These are phyloP conservation scores for Byssoonygena ceratinophila DNA, from an alignment of 2,329 filamentous ascomycete species.

Conservation along the genomic window DNA sequence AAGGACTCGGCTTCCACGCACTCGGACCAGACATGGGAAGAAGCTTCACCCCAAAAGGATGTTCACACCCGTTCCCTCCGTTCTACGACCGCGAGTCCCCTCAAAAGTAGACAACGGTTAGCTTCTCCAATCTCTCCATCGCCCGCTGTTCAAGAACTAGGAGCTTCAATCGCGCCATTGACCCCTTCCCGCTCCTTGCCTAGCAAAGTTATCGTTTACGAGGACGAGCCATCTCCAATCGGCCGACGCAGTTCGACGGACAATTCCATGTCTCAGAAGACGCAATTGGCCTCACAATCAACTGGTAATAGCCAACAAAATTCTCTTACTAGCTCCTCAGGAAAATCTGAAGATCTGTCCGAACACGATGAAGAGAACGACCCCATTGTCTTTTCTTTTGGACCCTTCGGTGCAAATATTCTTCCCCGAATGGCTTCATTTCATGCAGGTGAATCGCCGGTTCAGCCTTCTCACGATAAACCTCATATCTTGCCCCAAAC, in stretches of 20 bases:
- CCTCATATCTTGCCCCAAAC: conserved; percentile 24
- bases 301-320: conserved; percentile 23
- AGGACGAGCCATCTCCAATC: conserved; percentile 51
- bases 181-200: conserved; percentile 36
- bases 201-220: conserved; percentile 53
- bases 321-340: conserved; percentile 27
- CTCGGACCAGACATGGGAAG: conserved; percentile 63
- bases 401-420: conserved; percentile 76
- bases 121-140: conserved; percentile 68
- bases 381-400: conserved; percentile 82
- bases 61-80: conserved; percentile 20
- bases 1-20: conserved; percentile 43
- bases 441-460: conserved; percentile 54
- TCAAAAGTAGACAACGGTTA: conserved; percentile 51
- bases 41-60: conserved; percentile 41
- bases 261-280: conserved; percentile 25
- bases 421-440: conserved; percentile 74
- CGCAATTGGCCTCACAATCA: conserved; percentile 27
- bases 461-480: conserved; percentile 30
- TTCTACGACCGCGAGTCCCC: conserved; percentile 35
- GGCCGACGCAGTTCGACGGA: conserved; percentile 35
- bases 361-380: conserved; percentile 91
- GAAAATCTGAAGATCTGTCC: conserved; percentile 53
- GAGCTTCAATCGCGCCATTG: conserved; percentile 35
- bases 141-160: conserved; percentile 42